phyloP scores from a whole-genome alignment of 305 asterid genomes.

The Fraxinus dipetala region DNA sequence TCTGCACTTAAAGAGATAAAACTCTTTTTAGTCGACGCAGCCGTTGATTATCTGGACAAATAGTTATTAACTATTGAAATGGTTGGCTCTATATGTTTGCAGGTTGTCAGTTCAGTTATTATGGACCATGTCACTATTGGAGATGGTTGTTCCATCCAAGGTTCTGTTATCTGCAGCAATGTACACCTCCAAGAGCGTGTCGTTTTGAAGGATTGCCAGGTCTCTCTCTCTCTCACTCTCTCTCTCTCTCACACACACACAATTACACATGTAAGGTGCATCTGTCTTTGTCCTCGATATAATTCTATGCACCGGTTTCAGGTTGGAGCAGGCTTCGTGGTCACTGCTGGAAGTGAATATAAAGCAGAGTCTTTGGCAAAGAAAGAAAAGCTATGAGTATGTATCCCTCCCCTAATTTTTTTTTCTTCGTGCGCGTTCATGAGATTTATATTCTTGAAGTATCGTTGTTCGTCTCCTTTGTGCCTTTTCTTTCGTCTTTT shows the following conservation, averaged over 20 bases:
- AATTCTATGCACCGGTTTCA: conserved; percentile 25
- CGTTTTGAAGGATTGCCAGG: conserved; percentile 89
- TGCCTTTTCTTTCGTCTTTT: conserved; percentile 19
- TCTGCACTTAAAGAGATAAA: background rate
- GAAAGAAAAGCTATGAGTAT: conserved; percentile 57
- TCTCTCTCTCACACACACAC: background rate
- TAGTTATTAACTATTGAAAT: background rate
- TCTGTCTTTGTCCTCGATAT: background rate
- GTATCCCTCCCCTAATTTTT: background rate
- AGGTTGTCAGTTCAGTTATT: conserved; percentile 86
- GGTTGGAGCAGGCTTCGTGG: conserved; percentile 95
- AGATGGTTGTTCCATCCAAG: conserved; percentile 95
- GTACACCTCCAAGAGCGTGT: conserved; percentile 95
- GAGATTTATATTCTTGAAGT: background rate
- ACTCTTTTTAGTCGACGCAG: background rate
- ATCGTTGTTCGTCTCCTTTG: background rate
- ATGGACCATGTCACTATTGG: conserved; percentile 88
- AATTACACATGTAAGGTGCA: background rate
- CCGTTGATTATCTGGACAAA: background rate
- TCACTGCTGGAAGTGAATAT: conserved; percentile 75
- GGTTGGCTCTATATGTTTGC: conserved; percentile 17
- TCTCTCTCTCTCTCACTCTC: conserved; percentile 30
- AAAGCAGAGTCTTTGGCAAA: conserved; percentile 90
- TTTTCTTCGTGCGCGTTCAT: background rate
- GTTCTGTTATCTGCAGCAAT: conserved; percentile 82